A percentile compares a stretch with the other conserved stretches of the same genome.
Evolutionary conservation across 345 rosid species (phyloP).

Genomic region (Lepidium didymum): DNA sequence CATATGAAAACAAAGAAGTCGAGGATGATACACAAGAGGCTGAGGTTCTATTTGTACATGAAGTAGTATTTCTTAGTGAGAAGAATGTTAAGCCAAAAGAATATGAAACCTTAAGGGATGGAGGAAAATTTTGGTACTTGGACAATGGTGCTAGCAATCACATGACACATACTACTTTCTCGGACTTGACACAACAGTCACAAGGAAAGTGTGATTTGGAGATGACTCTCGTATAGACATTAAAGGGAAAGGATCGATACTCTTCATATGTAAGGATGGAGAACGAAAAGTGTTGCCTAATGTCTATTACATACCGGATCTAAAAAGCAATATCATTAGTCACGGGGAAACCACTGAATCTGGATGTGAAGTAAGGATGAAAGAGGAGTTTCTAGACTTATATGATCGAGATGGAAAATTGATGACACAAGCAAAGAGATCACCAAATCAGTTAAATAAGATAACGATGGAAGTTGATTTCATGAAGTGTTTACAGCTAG

Average conservation of each 20-base stretch:
- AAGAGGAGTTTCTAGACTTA: accelerated
- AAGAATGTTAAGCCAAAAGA: too few species aligned
- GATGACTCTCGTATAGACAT: not conserved
- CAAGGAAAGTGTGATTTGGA: not conserved
- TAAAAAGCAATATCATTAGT: not conserved
- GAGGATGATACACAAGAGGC: too few species aligned
- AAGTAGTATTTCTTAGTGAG: too few species aligned
- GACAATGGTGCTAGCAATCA: not conserved
- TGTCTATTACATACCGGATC: not conserved
- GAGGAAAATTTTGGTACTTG: not conserved
- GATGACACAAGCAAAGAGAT: not conserved
- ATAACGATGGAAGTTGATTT: not conserved
- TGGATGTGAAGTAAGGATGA: not conserved
- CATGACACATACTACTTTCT: not conserved
- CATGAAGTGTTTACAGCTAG: accelerated
- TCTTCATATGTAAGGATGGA: not conserved
- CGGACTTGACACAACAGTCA: not conserved
- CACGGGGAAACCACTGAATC: not conserved
- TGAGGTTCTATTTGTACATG: too few species aligned
- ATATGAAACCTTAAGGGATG: too few species aligned
- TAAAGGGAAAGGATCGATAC: not conserved
- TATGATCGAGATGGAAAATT: accelerated
- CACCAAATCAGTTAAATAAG: not conserved
- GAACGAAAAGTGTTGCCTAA: accelerated
- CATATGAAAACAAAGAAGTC: too few species aligned